These are phyloP conservation scores for Fusarium sp. DNA, from an alignment of 2,329 filamentous ascomycete species.

Conservation along the genomic window DNA sequence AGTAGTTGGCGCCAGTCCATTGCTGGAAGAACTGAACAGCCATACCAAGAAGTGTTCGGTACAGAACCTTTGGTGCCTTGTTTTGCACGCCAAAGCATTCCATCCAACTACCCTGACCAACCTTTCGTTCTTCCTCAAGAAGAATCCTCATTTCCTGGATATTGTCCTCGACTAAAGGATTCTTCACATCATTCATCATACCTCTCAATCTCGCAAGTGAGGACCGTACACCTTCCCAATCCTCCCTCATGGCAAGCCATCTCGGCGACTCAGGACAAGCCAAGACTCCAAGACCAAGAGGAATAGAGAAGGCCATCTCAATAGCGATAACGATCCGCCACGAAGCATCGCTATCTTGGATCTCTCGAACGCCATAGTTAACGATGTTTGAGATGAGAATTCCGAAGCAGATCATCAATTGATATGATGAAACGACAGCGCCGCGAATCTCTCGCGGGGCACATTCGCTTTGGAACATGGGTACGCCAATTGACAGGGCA, in stretches of 20 bases:
- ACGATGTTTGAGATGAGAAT: slow-evolving; percentile 70
- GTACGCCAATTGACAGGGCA: slow-evolving; percentile 73
- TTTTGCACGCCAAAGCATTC: slow-evolving; percentile 70
- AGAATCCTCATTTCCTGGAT: slow-evolving; percentile 64
- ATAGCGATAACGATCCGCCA: slow-evolving; percentile 75
- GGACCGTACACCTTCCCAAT: slow-evolving; percentile 61
- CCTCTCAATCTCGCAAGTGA: slow-evolving; percentile 66
- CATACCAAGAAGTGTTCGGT: slow-evolving; percentile 74
- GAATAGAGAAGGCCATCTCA: slow-evolving; percentile 64
- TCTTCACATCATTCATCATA: slow-evolving; percentile 60
- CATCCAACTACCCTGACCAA: slow-evolving; percentile 63
- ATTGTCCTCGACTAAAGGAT: slow-evolving; percentile 62
- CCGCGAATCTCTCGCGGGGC: slow-evolving; percentile 73
- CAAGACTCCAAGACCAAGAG: slow-evolving; percentile 66
- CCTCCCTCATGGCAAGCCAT: slow-evolving; percentile 64
- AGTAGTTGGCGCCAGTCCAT: slow-evolving; percentile 71
- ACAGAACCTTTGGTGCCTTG: slow-evolving; percentile 67
- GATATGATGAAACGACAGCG: slow-evolving; percentile 74
- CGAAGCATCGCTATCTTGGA: slow-evolving; percentile 58
- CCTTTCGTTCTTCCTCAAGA: slow-evolving; percentile 59
- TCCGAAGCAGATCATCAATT: slow-evolving; percentile 79
- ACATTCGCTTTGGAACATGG: slow-evolving; percentile 76
- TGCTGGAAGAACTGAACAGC: slow-evolving; percentile 75
- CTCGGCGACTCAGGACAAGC: slow-evolving; percentile 68
- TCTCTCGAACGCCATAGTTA: slow-evolving; percentile 63